Base-by-base conservation (phyloP, 805 yeast genomes). In the Danielia oregonensis region DNA sequence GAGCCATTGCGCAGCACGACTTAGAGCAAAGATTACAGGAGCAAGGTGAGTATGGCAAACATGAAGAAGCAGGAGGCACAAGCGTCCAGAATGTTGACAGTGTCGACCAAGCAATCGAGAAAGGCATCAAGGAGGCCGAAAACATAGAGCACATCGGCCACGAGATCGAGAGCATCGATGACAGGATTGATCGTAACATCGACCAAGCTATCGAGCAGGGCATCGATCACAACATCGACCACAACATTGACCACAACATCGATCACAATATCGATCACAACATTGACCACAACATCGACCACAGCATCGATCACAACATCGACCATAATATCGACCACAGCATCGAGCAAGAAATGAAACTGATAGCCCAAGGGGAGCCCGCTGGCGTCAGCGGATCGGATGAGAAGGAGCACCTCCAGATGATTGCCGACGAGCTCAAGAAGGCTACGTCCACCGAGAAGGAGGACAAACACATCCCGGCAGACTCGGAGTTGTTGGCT, bases 401-500 rank as follows among this genome's bases (percentile, higher is more conserved):
- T 24, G 65, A 60, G 30, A 48, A 49, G 23, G 53, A 43, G 28
- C 49, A 53, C 28, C 44, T 62, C 14, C 55, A 54, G 28, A 46
- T 57, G 54, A 60, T 62, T 12, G 66, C 65, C 2, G 48, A 44
- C 29, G 56, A 59, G 36, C 50, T 63, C 28, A 59, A 58, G 30
- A 48, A 54, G 11, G 66, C 66, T 5, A 58, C 66, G 2, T 49
- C 53, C 26, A 40, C 26, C 2, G 38, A 44, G 17, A 53, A 66
- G 3, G 66, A 69, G 4, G 55, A 65, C 41, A 40, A 26, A 1
- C 40, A 44, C 18, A 53, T 67, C 4, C 73, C 73, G 0, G 66
- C 70, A 4, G 55, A 65, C 42, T 63, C 70, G 1, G 73, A 67
- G 45, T 54, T 68, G 15, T 44, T 65, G 17, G 65, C 64, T 34